phyloP scores from a whole-genome alignment of 805 yeast genomes.

The Barnettozyma californica region DNA sequence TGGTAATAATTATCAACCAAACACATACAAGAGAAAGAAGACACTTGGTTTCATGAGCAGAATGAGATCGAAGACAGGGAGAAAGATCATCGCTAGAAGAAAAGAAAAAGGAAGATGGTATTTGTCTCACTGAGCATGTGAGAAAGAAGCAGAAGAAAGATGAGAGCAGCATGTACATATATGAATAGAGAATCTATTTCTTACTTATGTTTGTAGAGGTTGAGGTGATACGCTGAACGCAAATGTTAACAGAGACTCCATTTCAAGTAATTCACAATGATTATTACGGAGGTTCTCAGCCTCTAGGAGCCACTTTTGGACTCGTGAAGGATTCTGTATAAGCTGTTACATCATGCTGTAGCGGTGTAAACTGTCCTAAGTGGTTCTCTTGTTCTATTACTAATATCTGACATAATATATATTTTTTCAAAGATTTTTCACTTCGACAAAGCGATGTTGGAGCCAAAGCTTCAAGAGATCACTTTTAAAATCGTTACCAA shows the following conservation, averaged over 20 bases:
- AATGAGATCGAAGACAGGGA: constrained; percentile 66
- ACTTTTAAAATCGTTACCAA: background rate
- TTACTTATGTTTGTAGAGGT: background rate
- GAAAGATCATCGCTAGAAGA: constrained; percentile 73
- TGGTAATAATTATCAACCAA: constrained; percentile 95
- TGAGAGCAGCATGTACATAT: background rate
- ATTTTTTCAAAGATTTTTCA: background rate
- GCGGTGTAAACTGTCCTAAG: too few species aligned
- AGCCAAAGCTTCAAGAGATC: background rate
- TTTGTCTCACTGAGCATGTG: constrained; percentile 68
- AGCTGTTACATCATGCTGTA: too few species aligned
- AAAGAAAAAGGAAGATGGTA: constrained; percentile 92
- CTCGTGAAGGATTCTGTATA: too few species aligned
- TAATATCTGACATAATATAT: background rate
- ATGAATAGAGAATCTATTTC: background rate
- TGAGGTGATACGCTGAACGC: too few species aligned
- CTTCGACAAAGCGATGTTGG: background rate
- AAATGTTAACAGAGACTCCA: too few species aligned
- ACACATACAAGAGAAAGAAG: constrained; percentile 84
- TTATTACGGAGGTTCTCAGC: too few species aligned
- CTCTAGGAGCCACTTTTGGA: too few species aligned
- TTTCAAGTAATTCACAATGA: too few species aligned
- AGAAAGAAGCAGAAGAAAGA: background rate
- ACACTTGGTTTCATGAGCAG: constrained; percentile 86
- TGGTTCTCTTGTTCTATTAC: too few species aligned